Base-by-base conservation (phyloP, 805 yeast species). In the Zygosaccharomyces kombuchaensis region DNA sequence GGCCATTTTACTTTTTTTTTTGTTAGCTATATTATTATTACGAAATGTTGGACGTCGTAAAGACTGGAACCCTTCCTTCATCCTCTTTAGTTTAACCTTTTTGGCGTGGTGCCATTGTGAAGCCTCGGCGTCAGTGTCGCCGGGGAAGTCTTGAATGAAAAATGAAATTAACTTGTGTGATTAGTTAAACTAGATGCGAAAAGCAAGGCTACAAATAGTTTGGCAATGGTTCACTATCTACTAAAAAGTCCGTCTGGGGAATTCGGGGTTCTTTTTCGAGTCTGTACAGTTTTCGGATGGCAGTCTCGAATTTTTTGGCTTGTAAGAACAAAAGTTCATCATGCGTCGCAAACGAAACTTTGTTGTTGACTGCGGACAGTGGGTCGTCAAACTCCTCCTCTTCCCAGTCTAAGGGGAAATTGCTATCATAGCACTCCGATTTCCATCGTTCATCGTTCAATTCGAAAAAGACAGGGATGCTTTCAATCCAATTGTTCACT, bases 401-500 rank as follows among this genome's bases (percentile, higher is more conserved):
- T 36, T 66, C 70, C 68, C 69, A 66, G 44, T 58, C 46, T 6
- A 59, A 34, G 3, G 54, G 49, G 14, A 50, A 55, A n/a, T 56
- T 58, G n/a, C 48, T 49, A 13, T 53, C 51, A 39, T 48, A 62
- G 43, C 64, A 63, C 10, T 50, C 43, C 2, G 55, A 45, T 23
- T 47, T 52, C 56, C 58, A 54, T 2, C 42, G 13, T 2, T 50
- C 57, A 6, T 47, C 54, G 2, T 48, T 47, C 1, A 47, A 40
- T 35, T 55, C 55, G 39, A 46, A 70, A 8, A 46, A 70, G 7
- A 72, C 58, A 1, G 90, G 90, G 3, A 85, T 73, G 23, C 71
- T 69, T 3, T 67, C 66, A 29, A 85, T 74, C 93, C 93, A 85
- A 6, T 61, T 66, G 31, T 70, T 70, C 1, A 85, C 85, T 55